These are phyloP conservation scores for Kwoniella sp. DNA, from an alignment of 768 basidiomycete species.

Conservation along the genomic window DNA sequence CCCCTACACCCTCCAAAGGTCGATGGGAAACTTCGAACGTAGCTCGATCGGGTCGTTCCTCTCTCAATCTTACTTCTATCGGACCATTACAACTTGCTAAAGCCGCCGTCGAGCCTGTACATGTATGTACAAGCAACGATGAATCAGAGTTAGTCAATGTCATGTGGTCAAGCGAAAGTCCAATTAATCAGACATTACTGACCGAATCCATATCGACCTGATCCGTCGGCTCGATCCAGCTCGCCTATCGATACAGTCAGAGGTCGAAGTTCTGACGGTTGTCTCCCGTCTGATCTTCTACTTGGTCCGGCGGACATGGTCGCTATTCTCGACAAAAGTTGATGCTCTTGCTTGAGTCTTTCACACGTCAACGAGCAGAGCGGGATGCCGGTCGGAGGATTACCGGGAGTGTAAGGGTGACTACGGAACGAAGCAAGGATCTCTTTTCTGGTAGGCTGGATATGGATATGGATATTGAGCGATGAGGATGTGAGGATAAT, in stretches of 20 bases:
- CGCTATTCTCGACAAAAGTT: too few species aligned
- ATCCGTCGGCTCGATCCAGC: conserved; percentile 57
- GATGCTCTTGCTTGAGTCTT: too few species aligned
- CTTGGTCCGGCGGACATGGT: conserved; percentile 19
- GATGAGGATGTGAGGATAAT: too few species aligned
- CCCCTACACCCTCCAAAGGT: conserved; percentile 54
- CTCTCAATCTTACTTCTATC: conserved; percentile 56
- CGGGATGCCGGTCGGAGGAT: too few species aligned
- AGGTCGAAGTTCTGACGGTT: conserved; percentile 39
- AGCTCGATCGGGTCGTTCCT: conserved; percentile 57
- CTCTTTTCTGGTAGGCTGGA: too few species aligned
- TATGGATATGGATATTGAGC: too few species aligned
- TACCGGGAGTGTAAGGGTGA: too few species aligned
- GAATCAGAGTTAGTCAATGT: too few species aligned
- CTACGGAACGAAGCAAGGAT: too few species aligned
- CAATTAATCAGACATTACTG: too few species aligned
- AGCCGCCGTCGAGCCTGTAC: conserved; percentile 50
- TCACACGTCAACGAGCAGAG: too few species aligned
- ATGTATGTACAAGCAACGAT: not conserved
- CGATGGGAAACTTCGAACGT: conserved; percentile 57
- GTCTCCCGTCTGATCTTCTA: conserved; percentile 43
- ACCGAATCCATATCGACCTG: conserved; percentile 56
- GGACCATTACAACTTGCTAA: conserved; percentile 57
- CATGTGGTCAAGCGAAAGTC: too few species aligned
- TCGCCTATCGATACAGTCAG: conserved; percentile 46